A percentile compares a stretch with the other conserved stretches of the same genome.
Conservation (phyloP, 257 asterid genomes). For the Nicotiana knightiana region DNA sequence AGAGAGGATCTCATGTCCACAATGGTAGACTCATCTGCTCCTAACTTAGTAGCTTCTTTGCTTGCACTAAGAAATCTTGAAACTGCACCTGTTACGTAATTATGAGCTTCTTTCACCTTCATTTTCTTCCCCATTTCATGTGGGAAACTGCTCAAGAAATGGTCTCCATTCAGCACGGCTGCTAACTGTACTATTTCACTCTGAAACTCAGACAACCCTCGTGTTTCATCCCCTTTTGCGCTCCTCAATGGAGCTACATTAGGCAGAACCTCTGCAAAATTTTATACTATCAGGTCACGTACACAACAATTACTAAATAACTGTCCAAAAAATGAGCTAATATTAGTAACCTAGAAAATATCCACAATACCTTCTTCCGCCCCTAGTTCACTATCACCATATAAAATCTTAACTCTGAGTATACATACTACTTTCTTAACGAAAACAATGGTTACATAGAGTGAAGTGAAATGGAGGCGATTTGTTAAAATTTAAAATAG, state of each 20-base stretch:
- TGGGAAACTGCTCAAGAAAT: constrained; percentile 52
- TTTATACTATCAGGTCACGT: neutral
- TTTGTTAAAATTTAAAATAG: neutral
- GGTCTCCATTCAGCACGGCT: constrained; percentile 65
- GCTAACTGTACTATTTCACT: constrained; percentile 69
- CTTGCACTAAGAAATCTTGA: constrained; percentile 73
- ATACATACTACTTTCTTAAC: too few relatives aligned
- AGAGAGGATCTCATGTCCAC: constrained; percentile 81
- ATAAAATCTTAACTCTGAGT: too few relatives aligned
- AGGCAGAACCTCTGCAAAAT: constrained; percentile 50
- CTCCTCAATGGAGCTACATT: constrained; percentile 50
- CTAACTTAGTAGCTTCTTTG: constrained; percentile 64
- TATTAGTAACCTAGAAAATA: neutral
- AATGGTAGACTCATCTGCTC: constrained; percentile 58
- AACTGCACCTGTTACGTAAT: constrained; percentile 51
- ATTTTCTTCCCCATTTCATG: constrained; percentile 49
- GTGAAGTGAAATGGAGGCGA: neutral
- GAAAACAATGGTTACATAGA: neutral
- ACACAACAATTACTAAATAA: too few relatives aligned
- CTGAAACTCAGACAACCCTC: constrained; percentile 62
- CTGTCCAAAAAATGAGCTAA: too few relatives aligned
- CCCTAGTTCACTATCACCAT: too few relatives aligned
- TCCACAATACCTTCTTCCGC: too few relatives aligned
- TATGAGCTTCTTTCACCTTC: constrained; percentile 62
- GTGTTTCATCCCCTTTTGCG: constrained; percentile 32